Conservation (phyloP, 1,139 yeast genomes). For the Hemisphaericaspora xylanilytica region DNA sequence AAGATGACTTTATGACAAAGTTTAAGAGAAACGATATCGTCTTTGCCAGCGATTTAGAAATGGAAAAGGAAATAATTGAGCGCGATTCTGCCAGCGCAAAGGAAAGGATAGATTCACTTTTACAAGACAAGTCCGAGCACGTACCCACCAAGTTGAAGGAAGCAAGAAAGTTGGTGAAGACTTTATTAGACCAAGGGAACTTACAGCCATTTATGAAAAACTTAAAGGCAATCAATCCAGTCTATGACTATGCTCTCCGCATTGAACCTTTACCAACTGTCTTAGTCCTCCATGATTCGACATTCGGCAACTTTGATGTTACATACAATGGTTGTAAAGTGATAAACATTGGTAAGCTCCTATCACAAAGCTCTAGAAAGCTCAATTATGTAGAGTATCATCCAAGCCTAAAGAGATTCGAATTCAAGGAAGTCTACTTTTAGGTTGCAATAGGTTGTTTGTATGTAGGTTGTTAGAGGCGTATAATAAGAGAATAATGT, state of each 20-base stretch:
- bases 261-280: conserved; percentile 80
- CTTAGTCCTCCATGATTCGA: conserved; percentile 62
- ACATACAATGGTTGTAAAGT: conserved; percentile 83
- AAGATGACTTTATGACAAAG: conserved; percentile 71
- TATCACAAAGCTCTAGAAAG: conserved; percentile 42
- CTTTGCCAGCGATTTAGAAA: conserved; percentile 44
- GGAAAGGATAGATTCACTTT: conserved; percentile 18
- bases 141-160: conserved; percentile 48
- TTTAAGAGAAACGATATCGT: conserved; percentile 67
- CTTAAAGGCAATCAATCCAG: conserved; percentile 65
- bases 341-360: conserved; percentile 64
- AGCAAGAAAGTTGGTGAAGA: conserved; percentile 73
- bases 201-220: conserved; percentile 72
- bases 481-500: no score
- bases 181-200: conserved; percentile 83
- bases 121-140: conserved; percentile 18
- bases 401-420: conserved; percentile 54
- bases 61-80: conserved; percentile 23
- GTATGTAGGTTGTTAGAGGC: no score
- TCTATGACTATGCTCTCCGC: conserved; percentile 65
- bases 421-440: conserved; percentile 47
- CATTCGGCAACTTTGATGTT: conserved; percentile 69
- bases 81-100: conserved; percentile 19
- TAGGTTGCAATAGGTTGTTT: no score
- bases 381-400: conserved; percentile 70